Base-by-base conservation (phyloP, 371 early-diverging fungal species). In the Catenaria anguillulae region DNA sequence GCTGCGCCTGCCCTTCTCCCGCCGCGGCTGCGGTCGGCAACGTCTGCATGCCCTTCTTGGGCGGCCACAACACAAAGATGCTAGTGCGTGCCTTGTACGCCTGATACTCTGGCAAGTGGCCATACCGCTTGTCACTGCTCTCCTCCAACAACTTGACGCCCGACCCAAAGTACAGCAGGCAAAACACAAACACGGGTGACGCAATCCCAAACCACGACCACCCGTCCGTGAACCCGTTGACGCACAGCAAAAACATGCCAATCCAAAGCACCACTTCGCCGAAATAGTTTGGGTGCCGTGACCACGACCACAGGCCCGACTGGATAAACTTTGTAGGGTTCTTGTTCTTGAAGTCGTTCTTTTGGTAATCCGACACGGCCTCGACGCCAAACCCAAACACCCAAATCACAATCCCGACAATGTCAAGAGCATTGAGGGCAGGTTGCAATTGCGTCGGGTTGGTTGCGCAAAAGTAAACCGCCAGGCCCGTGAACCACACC, bases 231-330 rank as follows among this genome's bases (percentile, higher is more conserved):
- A 75, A 71, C 12, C 77, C 75, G 33, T 55, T 62, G n/a, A 67
- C 64, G 55, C 71, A 68, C 33, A 77, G 62, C 23, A 75, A 42
- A 56, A 70, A 76, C 66, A 73, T 65, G n/a, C 77, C 77, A 29
- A 67, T 43, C 77, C 77, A 77, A 23, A 77, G 62, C 21, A 65
- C 55, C 17, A 72, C 61, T 60, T 76, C 75, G 12, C 58, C 58
- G 36, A 58, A 43, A 36, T 58, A 58, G 31, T 58, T 58, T 10
- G 58, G 58, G 50, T 65, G 68, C 29, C 69, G 60, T 60, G 67
- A 66, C 34, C 43, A 66, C 37, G 56, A 2, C 66, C 67, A 67
- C 46, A 67, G 42, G 0, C 70, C 70, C 15, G 63, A 55, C 34
- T 23, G 13, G 35, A 70, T 64, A 33, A 70, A 67, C 60, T 65